Base-by-base conservation (phyloP, 495 filamentous ascomycete genomes). In the Corynascus novoguineensis region DNA sequence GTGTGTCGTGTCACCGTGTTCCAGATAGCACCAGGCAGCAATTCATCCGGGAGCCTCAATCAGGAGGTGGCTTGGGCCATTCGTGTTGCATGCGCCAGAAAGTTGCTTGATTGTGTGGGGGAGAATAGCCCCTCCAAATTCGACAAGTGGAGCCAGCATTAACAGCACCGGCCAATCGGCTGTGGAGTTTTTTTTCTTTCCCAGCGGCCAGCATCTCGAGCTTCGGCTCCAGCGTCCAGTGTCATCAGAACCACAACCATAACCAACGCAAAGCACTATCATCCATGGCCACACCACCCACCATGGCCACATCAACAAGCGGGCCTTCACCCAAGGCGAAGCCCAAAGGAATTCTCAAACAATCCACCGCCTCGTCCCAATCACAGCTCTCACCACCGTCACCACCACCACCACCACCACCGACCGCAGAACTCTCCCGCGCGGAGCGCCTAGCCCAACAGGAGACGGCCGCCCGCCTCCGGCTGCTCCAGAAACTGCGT, bases 401-500 rank as follows among this genome's bases (percentile, higher is more conserved):
- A 27, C 27, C 47, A 56, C 4, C 40, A 47, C 28, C 17, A 6
- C 25, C 24, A 24, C 42, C 6, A 15, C 47, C 25, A 28, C 9
- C 3, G 19, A 45, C 62, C 31, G 63, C 50, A 52, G 59, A 51
- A 3, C 57, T 53, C 3, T 54, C 63, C 4, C 51, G 17, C 44
- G 37, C 42, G 19, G 32, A 44, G 2, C 48, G 9, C 3, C 45
- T 53, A 53, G 32, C 31, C 14, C 62, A 67, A 14, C 81, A 88
- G 60, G 92, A 60, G 50, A 5, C 34, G 28, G 40, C 46, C 31
- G 50, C 60, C 12, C 54, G 60, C 37, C 8, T 58, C 27, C 79
- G 84, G 40, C 92, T 90, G 14, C 71, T 96, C 44, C 81, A 88
- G 58, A 86, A 95, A 63, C 73, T 58, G 15, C 42, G 54, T 14